phyloP scores from a whole-genome alignment of 768 basidiomycete genomes.

The Leucocoprinus leucothites region DNA sequence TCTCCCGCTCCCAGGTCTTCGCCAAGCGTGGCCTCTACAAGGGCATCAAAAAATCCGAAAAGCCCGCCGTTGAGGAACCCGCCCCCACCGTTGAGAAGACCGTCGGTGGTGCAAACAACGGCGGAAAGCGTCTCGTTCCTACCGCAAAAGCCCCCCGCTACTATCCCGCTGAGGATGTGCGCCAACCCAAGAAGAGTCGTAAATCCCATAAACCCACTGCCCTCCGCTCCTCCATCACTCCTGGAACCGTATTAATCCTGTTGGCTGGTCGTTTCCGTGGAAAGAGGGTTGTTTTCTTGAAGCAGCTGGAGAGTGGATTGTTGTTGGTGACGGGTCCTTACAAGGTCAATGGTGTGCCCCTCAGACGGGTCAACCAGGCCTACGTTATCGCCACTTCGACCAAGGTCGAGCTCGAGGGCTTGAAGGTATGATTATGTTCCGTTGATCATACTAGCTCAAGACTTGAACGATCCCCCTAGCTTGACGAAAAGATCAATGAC shows the following conservation, averaged over 20 bases:
- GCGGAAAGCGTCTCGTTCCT: constrained; percentile 83
- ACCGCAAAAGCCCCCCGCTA: constrained; percentile 82
- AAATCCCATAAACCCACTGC: constrained; percentile 77
- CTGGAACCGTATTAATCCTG: constrained; percentile 93
- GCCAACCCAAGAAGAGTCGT: constrained; percentile 86
- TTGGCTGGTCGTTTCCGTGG: constrained; percentile 97
- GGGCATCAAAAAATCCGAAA: constrained; percentile 75
- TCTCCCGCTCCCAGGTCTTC: constrained; percentile 79
- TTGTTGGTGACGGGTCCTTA: constrained; percentile 96
- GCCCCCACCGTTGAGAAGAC: constrained; percentile 72
- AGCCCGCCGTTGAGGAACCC: constrained; percentile 56
- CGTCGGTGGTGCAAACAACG: constrained; percentile 89
- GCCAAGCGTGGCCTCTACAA: constrained; percentile 83
- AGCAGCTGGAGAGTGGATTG: constrained; percentile 90
- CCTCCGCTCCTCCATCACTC: constrained; percentile 85
- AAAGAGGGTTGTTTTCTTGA: constrained; percentile 97
- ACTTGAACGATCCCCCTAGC: constrained; percentile 35
- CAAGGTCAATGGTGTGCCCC: constrained; percentile 97
- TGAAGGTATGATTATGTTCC: constrained; percentile 61
- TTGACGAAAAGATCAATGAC: constrained; percentile 90
- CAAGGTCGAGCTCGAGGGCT: constrained; percentile 73
- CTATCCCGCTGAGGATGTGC: constrained; percentile 95
- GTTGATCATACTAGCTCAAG: not conserved
- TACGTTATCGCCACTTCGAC: constrained; percentile 99
- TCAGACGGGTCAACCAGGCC: constrained; percentile 97